These are phyloP conservation scores for Tripterygium wilfordii DNA, from an alignment of 177 flowering plant genomes.

Conservation along the genomic window DNA sequence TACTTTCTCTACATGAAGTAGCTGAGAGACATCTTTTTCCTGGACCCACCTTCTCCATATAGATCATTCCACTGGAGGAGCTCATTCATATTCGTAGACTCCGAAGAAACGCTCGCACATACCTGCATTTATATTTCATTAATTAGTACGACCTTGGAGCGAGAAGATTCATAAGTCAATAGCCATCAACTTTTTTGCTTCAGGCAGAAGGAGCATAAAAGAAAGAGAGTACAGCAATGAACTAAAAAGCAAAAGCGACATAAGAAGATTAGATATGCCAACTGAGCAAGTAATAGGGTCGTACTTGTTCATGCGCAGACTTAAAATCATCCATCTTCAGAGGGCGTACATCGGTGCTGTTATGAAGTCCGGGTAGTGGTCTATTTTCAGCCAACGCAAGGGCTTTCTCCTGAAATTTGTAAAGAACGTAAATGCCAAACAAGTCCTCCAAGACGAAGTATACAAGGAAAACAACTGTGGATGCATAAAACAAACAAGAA, in stretches of 20 bases:
- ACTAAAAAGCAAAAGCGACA: too few species aligned
- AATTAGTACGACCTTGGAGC: too few species aligned
- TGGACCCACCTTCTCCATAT: constrained; percentile 75
- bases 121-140: constrained; percentile 46
- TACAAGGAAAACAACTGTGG: too few species aligned
- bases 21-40: constrained; percentile 52
- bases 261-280: too few species aligned
- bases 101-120: constrained; percentile 71
- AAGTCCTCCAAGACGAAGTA: too few species aligned
- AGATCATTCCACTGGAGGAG: constrained; percentile 70
- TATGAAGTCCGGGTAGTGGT: constrained; percentile 48
- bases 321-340: constrained; percentile 69
- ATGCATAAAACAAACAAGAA: too few species aligned
- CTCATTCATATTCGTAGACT: constrained; percentile 65
- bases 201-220: too few species aligned
- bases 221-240: too few species aligned
- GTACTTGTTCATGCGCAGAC: constrained; percentile 91
- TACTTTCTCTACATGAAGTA: constrained; percentile 55
- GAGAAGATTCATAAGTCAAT: too few species aligned
- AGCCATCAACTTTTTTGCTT: too few species aligned
- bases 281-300: not conserved
- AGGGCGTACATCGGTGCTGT: constrained; percentile 66
- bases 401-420: constrained; percentile 54
- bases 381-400: constrained; percentile 55
- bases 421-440: too few species aligned